Evolutionary conservation across 2,329 filamentous ascomycete genomes (phyloP).

Genomic region (Bipolaris zeicola): DNA sequence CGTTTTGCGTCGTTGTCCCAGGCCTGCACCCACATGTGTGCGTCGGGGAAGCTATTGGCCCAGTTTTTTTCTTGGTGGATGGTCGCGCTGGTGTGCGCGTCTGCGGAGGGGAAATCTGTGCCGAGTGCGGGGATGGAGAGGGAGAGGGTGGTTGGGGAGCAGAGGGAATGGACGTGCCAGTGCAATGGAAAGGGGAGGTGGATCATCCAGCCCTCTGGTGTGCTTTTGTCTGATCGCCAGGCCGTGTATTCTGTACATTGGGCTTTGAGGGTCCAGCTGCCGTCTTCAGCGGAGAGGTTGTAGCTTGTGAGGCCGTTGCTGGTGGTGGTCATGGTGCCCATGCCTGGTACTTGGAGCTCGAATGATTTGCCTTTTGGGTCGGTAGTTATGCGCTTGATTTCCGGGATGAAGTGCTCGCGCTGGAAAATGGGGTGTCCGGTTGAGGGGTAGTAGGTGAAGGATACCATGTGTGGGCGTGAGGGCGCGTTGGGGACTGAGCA

Average conservation of each 20-base stretch:
- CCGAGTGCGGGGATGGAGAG: conserved; percentile 46
- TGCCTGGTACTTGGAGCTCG: conserved; percentile 47
- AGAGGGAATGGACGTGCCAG: conserved; percentile 58
- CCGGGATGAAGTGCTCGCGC: conserved; percentile 52
- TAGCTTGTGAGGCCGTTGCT: conserved; percentile 49
- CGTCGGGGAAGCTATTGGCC: conserved; percentile 54
- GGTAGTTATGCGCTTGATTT: conserved; percentile 44
- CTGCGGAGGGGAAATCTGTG: conserved; percentile 22
- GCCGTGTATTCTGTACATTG: conserved; percentile 47
- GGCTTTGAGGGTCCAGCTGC: conserved; percentile 48
- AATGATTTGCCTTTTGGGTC: conserved; percentile 45
- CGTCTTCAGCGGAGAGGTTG: conserved; percentile 29
- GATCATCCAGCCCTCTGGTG: conserved; percentile 55
- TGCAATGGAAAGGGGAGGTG: conserved; percentile 56
- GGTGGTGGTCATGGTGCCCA: conserved; percentile 49
- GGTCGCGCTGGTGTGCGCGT: conserved; percentile 44
- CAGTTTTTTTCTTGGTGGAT: conserved; percentile 61
- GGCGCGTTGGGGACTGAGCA: conserved; percentile 53
- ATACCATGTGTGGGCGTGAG: conserved; percentile 52
- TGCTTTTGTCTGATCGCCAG: conserved; percentile 46
- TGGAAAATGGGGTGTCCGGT: conserved; percentile 45
- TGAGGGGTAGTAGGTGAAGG: conserved; percentile 56
- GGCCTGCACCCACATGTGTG: conserved; percentile 49
- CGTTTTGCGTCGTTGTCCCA: conserved; percentile 24
- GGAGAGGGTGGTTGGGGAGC: conserved; percentile 48